Evolutionary conservation across 108 stramenopile genomes (phyloP).

Genomic region (Hondaea fermentalgiana): DNA sequence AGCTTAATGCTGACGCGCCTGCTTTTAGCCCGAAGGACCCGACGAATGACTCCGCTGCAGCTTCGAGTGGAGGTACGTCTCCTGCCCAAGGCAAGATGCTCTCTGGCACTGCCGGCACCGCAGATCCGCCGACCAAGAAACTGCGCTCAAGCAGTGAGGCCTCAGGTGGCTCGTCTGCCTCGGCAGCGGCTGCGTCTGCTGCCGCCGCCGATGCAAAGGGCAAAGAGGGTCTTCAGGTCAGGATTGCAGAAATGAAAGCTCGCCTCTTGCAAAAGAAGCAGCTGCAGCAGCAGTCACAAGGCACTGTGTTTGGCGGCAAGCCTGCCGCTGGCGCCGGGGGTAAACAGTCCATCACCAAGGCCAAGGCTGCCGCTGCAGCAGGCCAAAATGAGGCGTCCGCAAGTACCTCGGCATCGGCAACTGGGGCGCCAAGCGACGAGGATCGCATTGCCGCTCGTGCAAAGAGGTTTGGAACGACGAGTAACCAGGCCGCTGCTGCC

Average conservation of each 20-base stretch:
- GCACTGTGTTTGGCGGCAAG: background rate
- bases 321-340: background rate
- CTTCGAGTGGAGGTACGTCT: background rate
- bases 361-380: background rate
- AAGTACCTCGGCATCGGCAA: too few relatives aligned
- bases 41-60: background rate
- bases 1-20: background rate
- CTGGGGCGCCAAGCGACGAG: background rate
- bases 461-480: background rate
- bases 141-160: background rate
- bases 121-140: background rate
- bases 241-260: background rate
- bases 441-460: background rate
- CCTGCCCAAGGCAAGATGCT: too few relatives aligned
- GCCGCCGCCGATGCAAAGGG: background rate
- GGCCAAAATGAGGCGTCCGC: background rate
- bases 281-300: background rate
- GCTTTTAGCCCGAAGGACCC: background rate
- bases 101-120: background rate
- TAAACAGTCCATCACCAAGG: background rate
- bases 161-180: background rate
- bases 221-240: background rate
- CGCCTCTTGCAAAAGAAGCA: background rate
- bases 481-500: background rate
- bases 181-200: too few relatives aligned